Percentiles rank a stretch among this genome's conserved stretches.
Evolutionary conservation across 768 basidiomycete species (phyloP).

Genomic region (Ramaria sp.): DNA sequence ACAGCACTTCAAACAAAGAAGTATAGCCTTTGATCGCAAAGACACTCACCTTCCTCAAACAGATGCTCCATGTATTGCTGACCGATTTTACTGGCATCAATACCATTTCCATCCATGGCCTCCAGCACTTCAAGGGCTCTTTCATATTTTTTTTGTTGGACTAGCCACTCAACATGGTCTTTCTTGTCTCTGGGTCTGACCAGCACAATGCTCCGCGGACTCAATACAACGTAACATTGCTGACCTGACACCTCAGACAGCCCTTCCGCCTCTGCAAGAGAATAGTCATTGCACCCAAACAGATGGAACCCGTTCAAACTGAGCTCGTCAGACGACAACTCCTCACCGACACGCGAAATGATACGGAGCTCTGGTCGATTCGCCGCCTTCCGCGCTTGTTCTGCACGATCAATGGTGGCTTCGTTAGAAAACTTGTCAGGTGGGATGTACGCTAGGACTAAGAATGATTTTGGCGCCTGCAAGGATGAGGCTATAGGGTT

Average conservation of each 20-base stretch:
- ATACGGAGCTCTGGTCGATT: conserved; percentile 93
- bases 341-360: conserved; percentile 81
- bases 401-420: conserved; percentile 53
- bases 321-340: conserved; percentile 76
- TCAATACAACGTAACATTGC: conserved; percentile 70
- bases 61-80: conserved; percentile 79
- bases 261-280: conserved; percentile 36
- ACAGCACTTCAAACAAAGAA: neutral
- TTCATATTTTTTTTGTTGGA: conserved; percentile 77
- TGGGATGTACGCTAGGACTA: conserved; percentile 80
- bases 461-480: conserved; percentile 39
- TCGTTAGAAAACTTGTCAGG: conserved; percentile 61
- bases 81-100: conserved; percentile 64
- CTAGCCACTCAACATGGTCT: conserved; percentile 89
- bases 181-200: conserved; percentile 80
- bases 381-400: conserved; percentile 73
- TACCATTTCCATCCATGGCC: conserved; percentile 36
- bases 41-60: conserved; percentile 56
- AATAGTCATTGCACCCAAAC: conserved; percentile 91
- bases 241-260: conserved; percentile 13
- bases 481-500: conserved; percentile 16
- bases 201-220: conserved; percentile 77
- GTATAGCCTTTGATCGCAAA: neutral
- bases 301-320: conserved; percentile 65
- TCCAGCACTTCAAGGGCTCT: conserved; percentile 82